Percentiles rank a stretch among this genome's conserved stretches.
phyloP scores from a whole-genome alignment of 1,284 basidiomycete species.

The Ustilago shanxiensis region DNA sequence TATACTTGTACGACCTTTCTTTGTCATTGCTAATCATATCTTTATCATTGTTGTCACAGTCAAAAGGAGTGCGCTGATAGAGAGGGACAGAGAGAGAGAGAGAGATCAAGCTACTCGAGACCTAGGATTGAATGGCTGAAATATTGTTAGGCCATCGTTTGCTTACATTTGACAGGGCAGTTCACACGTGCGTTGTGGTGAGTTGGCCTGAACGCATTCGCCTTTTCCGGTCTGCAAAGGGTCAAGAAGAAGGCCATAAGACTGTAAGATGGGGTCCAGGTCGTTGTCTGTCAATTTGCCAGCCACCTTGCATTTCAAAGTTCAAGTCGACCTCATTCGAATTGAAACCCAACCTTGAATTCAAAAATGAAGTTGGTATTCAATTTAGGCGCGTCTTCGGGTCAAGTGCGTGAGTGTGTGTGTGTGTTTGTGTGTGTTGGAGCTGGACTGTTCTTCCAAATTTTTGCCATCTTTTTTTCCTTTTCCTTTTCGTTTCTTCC shows the following conservation, averaged over 20 bases:
- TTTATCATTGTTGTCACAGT: not conserved
- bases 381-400: not conserved
- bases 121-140: not conserved
- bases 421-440: not conserved
- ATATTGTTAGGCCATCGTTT: not conserved
- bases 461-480: conserved; percentile 16
- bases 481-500: too few species aligned
- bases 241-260: not conserved
- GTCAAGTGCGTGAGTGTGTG: not conserved
- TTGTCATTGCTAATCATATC: conserved; percentile 15
- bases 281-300: not conserved
- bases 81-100: too few species aligned
- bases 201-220: conserved; percentile 12
- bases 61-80: not conserved
- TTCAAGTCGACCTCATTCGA: not conserved
- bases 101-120: not conserved
- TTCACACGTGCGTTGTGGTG: conserved; percentile 29
- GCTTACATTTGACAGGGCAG: not conserved
- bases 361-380: not conserved
- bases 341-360: not conserved
- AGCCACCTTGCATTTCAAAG: not conserved
- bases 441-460: conserved; percentile 36
- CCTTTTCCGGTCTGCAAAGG: not conserved
- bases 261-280: not conserved
- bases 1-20: not conserved